phyloP scores from a whole-genome alignment of 2,329 filamentous ascomycete genomes.

The Aspergillus pseudonomiae region DNA sequence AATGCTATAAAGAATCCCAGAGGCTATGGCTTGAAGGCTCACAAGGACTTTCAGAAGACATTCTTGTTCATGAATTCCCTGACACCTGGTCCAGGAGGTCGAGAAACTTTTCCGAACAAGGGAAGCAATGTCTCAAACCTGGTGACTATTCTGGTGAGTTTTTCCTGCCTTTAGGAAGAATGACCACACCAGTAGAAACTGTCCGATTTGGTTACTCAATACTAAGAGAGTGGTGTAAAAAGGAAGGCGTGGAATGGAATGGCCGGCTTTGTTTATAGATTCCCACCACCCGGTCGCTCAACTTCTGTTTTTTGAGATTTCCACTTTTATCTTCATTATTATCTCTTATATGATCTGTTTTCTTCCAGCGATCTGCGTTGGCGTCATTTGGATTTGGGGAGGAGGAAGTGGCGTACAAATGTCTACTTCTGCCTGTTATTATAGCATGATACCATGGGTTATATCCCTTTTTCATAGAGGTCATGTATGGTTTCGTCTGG shows the following conservation, averaged over 20 bases:
- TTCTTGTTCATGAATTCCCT: constrained; percentile 46
- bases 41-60: constrained; percentile 43
- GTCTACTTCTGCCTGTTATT: constrained; percentile 17
- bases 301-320: not conserved
- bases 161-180: constrained; percentile 48
- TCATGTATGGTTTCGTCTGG: constrained; percentile 17
- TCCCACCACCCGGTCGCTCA: not conserved
- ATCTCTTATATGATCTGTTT: not conserved
- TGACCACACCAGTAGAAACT: constrained; percentile 48
- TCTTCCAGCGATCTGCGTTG: constrained; percentile 10
- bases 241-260: constrained; percentile 50
- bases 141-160: constrained; percentile 42
- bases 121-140: constrained; percentile 36
- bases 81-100: constrained; percentile 47
- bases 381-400: constrained; percentile 8
- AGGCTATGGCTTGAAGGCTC: constrained; percentile 49
- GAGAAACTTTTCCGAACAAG: constrained; percentile 40
- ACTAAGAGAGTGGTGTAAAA: constrained; percentile 50
- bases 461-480: constrained; percentile 19
- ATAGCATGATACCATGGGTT: constrained; percentile 38
- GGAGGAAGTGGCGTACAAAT: constrained; percentile 6
- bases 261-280: constrained; percentile 42
- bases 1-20: constrained; percentile 46
- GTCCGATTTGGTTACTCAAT: constrained; percentile 49
- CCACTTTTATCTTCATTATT: not conserved